phyloP scores from a whole-genome alignment of 768 basidiomycete species.

The Tylopilus felleus region DNA sequence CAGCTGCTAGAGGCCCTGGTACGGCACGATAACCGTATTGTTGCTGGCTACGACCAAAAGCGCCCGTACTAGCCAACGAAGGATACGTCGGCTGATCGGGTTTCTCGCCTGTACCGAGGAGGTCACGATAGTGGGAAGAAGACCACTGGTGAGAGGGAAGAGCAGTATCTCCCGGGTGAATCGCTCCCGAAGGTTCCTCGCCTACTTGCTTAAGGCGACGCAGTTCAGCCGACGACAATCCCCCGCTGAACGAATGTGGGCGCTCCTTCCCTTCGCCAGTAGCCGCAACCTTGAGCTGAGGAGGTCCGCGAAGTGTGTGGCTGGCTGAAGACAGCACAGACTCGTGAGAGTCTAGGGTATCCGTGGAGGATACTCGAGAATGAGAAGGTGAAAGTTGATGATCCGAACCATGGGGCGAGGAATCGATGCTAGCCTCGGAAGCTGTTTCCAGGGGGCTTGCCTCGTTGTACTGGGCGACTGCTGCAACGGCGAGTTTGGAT shows the following conservation, averaged over 20 bases:
- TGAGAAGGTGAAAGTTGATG: conserved; percentile 66
- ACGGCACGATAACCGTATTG: conserved; percentile 50
- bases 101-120: conserved; percentile 36
- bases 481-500: conserved; percentile 50
- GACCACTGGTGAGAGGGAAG: conserved; percentile 49
- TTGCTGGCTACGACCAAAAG: conserved; percentile 50
- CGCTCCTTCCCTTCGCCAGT: conserved; percentile 65
- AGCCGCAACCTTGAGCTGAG: conserved; percentile 51
- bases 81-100: conserved; percentile 58
- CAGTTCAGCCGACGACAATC: conserved; percentile 68
- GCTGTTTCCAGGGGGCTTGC: conserved; percentile 71
- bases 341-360: conserved; percentile 62
- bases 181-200: conserved; percentile 35
- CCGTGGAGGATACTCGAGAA: conserved; percentile 81
- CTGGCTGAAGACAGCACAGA: conserved; percentile 50
- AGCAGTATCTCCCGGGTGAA: conserved; percentile 35
- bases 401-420: conserved; percentile 67
- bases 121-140: conserved; percentile 49
- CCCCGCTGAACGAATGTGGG: conserved; percentile 80
- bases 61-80: conserved; percentile 51
- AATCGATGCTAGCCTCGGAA: conserved; percentile 68
- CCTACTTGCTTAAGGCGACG: conserved; percentile 72
- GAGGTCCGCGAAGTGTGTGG: conserved; percentile 54
- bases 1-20: conserved; percentile 25
- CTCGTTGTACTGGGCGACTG: conserved; percentile 57